Evolutionary conservation across 441 rosid genomes (phyloP).

Genomic region (Gossypium schwendimanii): DNA sequence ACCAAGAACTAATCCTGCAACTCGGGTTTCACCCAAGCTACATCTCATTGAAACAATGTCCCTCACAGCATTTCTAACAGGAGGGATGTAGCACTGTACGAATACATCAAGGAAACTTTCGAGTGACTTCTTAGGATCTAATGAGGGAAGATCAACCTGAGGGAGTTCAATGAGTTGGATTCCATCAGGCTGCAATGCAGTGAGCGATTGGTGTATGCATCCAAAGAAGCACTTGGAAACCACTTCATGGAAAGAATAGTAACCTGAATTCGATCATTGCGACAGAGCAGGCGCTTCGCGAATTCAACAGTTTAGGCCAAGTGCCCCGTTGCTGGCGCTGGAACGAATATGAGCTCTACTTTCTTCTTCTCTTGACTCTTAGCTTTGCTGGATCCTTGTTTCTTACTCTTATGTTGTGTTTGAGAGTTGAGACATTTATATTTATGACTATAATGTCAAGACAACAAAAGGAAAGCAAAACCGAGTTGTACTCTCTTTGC

Average conservation of each 20-base stretch:
- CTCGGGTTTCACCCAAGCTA: conserved; percentile 14
- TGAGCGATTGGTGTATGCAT: conserved; percentile 26
- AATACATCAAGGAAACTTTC: conserved; percentile 21
- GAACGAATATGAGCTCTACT: conserved; percentile 46
- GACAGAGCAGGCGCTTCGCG: conserved; percentile 31
- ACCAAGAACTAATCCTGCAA: conserved; percentile 33
- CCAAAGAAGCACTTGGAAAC: conserved; percentile 18
- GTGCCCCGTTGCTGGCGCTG: conserved; percentile 44
- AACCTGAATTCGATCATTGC: conserved; percentile 31
- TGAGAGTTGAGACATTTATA: neutral
- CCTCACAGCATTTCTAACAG: conserved; percentile 18
- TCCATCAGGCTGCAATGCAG: conserved; percentile 27
- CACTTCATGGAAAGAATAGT: conserved; percentile 38
- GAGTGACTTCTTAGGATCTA: conserved; percentile 20
- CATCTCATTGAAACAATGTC: conserved; percentile 5
- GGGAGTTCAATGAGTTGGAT: conserved; percentile 37
- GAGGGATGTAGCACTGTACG: conserved; percentile 20
- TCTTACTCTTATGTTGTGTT: neutral
- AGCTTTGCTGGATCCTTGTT: neutral
- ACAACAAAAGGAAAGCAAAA: neutral
- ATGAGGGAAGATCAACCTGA: conserved; percentile 28
- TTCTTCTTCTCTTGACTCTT: conserved; percentile 16
- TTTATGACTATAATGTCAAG: neutral
- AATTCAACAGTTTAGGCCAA: conserved; percentile 38
- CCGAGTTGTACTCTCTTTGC: no score